phyloP scores from a whole-genome alignment of 352 stramenopile species.

The Phytophthora hibernalis region DNA sequence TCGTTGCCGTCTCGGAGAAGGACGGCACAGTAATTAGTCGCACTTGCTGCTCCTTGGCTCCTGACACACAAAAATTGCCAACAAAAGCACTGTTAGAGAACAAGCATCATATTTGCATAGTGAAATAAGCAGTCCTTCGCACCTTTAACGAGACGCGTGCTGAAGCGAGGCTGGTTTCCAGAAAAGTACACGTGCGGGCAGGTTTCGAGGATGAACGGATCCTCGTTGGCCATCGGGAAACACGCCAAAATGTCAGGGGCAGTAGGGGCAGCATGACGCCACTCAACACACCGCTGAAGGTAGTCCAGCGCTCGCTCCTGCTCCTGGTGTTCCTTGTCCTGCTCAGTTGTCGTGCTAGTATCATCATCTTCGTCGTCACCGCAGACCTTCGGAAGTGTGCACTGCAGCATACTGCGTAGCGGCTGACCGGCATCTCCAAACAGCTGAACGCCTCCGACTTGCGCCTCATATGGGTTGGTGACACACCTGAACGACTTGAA shows the following conservation, averaged over 20 bases:
- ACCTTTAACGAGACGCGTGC: constrained; percentile 73
- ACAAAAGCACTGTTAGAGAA: constrained; percentile 16
- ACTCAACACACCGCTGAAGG: constrained; percentile 85
- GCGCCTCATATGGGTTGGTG: constrained; percentile 94
- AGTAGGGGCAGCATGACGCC: constrained; percentile 93
- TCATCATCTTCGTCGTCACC: constrained; percentile 41
- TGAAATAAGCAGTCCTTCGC: background rate
- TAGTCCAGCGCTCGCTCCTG: constrained; percentile 51
- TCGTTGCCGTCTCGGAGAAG: constrained; percentile 89
- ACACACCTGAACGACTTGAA: constrained; percentile 88
- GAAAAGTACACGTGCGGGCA: constrained; percentile 93
- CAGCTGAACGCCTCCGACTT: constrained; percentile 67
- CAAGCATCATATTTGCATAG: background rate
- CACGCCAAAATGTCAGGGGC: constrained; percentile 91
- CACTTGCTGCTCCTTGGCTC: constrained; percentile 53
- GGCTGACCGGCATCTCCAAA: constrained; percentile 91
- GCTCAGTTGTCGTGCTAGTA: constrained; percentile 31
- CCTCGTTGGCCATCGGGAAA: constrained; percentile 91
- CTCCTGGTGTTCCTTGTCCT: constrained; percentile 23
- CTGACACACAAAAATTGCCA: constrained; percentile 19
- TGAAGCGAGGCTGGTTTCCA: constrained; percentile 91
- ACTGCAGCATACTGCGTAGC: constrained; percentile 86
- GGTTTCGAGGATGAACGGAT: constrained; percentile 93
- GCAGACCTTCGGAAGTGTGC: constrained; percentile 44
- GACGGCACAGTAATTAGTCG: constrained; percentile 91